Conservation (phyloP, 2,329 filamentous ascomycete species). For the Alternaria sp. region DNA sequence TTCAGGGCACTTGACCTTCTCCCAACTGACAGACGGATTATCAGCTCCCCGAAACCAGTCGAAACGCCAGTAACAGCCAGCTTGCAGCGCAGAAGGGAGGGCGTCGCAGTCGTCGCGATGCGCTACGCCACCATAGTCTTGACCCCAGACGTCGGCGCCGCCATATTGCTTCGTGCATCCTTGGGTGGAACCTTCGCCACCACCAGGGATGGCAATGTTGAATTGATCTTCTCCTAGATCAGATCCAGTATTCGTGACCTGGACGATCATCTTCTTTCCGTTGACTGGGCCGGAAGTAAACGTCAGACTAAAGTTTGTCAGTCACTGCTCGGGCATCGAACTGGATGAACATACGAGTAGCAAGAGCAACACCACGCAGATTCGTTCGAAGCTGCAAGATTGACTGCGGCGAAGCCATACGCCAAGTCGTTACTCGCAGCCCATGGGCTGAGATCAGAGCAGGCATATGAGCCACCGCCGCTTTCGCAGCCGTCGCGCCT, state of each 20-base stretch:
- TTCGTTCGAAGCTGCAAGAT: slow-evolving; percentile 61
- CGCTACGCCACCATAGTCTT: slow-evolving; percentile 64
- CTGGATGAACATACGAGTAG: slow-evolving; percentile 54
- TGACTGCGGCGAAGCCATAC: slow-evolving; percentile 69
- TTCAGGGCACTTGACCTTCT: slow-evolving; percentile 62
- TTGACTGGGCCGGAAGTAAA: slow-evolving; percentile 62
- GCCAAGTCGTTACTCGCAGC: slow-evolving; percentile 61
- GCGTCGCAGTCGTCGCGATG: slow-evolving; percentile 58
- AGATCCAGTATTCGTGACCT: slow-evolving; percentile 65
- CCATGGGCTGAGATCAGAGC: slow-evolving; percentile 66
- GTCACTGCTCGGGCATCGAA: background rate
- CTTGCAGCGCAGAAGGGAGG: slow-evolving; percentile 61
- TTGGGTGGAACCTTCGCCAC: slow-evolving; percentile 41
- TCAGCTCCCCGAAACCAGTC: slow-evolving; percentile 67
- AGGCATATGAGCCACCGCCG: slow-evolving; percentile 59
- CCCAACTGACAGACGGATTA: slow-evolving; percentile 63
- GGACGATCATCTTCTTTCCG: slow-evolving; percentile 69
- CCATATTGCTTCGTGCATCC: slow-evolving; percentile 56
- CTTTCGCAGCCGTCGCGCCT: slow-evolving; percentile 56
- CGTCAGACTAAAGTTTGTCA: slow-evolving; percentile 50
- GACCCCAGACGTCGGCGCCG: slow-evolving; percentile 59
- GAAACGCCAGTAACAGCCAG: slow-evolving; percentile 68
- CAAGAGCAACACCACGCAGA: slow-evolving; percentile 69
- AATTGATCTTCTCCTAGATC: slow-evolving; percentile 46
- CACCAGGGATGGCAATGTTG: slow-evolving; percentile 45